Evolutionary conservation across 164 flowering plant genomes (phyloP).

Genomic region (Protea cynaroides): DNA sequence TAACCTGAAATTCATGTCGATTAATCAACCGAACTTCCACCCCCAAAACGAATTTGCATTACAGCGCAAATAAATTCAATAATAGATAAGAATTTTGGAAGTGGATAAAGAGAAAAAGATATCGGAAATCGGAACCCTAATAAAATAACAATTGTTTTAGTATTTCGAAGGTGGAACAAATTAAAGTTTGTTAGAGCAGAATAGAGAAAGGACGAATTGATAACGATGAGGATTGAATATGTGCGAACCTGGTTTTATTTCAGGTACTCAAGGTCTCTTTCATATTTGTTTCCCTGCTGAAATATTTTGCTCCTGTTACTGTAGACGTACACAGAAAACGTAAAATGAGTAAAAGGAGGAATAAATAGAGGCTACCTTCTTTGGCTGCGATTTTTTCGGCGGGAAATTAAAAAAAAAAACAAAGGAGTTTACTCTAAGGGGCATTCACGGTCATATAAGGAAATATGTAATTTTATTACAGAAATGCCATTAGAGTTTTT

Average conservation of each 20-base stretch:
- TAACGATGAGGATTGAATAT: constrained; percentile 29
- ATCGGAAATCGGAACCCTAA: not conserved
- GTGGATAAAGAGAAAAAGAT: not conserved
- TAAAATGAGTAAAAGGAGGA: too few species aligned
- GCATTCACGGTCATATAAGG: too few species aligned
- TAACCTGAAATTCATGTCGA: not conserved
- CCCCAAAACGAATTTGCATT: not conserved
- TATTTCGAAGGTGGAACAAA: not conserved
- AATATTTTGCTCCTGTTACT: too few species aligned
- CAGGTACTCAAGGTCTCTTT: not conserved
- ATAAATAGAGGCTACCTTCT: too few species aligned
- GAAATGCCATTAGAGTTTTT: too few species aligned
- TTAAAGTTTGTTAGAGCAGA: constrained; percentile 4
- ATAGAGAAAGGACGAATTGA: not conserved
- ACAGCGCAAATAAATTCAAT: not conserved
- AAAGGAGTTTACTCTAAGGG: too few species aligned
- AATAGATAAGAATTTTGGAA: not conserved
- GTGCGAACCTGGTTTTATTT: constrained; percentile 33
- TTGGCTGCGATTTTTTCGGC: too few species aligned
- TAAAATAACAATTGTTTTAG: not conserved
- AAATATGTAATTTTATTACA: too few species aligned
- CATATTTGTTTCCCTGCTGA: not conserved
- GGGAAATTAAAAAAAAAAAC: too few species aligned
- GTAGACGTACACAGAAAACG: too few species aligned
- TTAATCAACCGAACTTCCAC: not conserved